These are phyloP conservation scores for Pyrenophora seminiperda DNA, from an alignment of 2,329 filamentous ascomycete genomes.

Conservation along the genomic window DNA sequence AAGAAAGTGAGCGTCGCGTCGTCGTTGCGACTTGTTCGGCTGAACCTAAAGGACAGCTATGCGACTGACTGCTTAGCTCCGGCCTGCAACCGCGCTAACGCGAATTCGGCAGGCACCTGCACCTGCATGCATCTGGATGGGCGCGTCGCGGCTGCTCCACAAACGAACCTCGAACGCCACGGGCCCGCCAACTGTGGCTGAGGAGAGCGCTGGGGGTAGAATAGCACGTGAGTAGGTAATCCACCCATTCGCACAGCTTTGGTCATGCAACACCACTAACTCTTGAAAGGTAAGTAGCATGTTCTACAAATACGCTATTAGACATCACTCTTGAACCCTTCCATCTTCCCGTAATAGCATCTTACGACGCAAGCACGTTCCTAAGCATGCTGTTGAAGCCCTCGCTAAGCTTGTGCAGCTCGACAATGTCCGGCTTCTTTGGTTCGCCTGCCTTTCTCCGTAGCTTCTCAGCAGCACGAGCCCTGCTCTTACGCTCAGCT, in stretches of 20 bases:
- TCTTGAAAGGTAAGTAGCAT: neutral
- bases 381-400: slow-evolving; percentile 83
- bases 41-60: slow-evolving; percentile 42
- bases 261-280: neutral
- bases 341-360: neutral
- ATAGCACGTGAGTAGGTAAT: too few species aligned
- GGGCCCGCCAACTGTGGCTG: neutral
- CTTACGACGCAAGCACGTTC: slow-evolving; percentile 68
- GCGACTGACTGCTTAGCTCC: slow-evolving; percentile 28
- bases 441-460: slow-evolving; percentile 83
- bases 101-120: slow-evolving; percentile 18
- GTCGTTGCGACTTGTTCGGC: slow-evolving; percentile 31
- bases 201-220: too few species aligned
- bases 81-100: slow-evolving; percentile 21
- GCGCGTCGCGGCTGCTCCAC: slow-evolving; percentile 16
- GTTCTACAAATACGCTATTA: neutral
- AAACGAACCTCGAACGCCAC: neutral
- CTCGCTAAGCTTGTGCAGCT: slow-evolving; percentile 79
- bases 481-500: slow-evolving; percentile 78
- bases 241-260: too few species aligned
- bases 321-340: neutral
- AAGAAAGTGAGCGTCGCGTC: slow-evolving; percentile 26
- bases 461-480: slow-evolving; percentile 78
- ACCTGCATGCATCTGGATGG: slow-evolving; percentile 8
- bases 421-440: slow-evolving; percentile 75